These are phyloP conservation scores for Phaeosphaeria sp. DNA, from an alignment of 2,329 filamentous ascomycete genomes.

Conservation along the genomic window DNA sequence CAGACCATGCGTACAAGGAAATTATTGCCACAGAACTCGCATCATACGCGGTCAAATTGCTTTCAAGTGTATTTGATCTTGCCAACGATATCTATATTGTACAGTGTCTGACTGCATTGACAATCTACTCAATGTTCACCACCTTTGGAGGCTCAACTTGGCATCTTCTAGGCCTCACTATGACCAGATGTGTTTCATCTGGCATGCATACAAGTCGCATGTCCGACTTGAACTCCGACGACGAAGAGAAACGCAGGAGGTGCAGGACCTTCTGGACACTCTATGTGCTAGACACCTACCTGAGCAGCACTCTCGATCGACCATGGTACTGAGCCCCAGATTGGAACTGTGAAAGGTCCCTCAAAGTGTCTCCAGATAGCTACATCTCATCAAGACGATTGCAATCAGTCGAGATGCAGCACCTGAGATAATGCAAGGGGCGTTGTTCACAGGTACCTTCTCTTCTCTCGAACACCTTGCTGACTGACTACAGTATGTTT, in stretches of 20 bases:
- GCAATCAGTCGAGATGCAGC: too few relatives aligned
- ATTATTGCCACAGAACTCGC: conserved; percentile 4
- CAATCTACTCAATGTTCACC: conserved; percentile 12
- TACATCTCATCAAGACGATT: too few relatives aligned
- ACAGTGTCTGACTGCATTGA: conserved; percentile 8
- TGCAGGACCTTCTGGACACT: conserved; percentile 11
- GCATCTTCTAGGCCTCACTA: conserved; percentile 16
- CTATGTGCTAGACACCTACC: conserved; percentile 16
- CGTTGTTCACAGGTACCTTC: too few relatives aligned
- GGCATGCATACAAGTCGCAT: conserved; percentile 16
- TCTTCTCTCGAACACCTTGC: too few relatives aligned
- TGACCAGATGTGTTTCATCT: conserved; percentile 16
- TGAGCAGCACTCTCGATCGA: conserved; percentile 13
- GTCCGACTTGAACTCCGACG: conserved; percentile 4
- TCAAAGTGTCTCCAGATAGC: too few relatives aligned
- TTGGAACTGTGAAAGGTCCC: too few relatives aligned
- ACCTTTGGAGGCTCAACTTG: conserved; percentile 16
- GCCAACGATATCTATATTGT: conserved; percentile 2
- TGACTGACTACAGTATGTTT: too few relatives aligned
- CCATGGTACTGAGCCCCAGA: not conserved
- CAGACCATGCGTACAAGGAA: conserved; percentile 9
- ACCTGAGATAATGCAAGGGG: too few relatives aligned
- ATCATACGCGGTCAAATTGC: conserved; percentile 1
- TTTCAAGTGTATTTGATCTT: conserved; percentile 8
- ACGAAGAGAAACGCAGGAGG: conserved; percentile 4